phyloP scores from a whole-genome alignment of 805 yeast species.

The Candida chilensis region DNA sequence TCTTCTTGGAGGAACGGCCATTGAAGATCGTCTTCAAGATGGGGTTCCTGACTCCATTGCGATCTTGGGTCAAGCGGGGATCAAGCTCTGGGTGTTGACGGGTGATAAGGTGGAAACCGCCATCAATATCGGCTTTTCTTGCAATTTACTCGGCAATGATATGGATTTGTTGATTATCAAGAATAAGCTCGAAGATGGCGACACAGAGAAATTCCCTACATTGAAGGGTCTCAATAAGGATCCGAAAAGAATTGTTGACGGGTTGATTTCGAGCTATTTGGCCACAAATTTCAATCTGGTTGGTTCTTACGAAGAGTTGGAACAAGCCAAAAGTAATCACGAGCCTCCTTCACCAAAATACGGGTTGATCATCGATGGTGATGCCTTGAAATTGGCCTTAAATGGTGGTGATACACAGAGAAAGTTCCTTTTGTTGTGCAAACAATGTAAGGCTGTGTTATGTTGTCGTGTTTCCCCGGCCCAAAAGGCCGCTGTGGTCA shows the following conservation, averaged over 20 bases:
- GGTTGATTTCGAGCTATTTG: constrained; percentile 37
- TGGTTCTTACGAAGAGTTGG: constrained; percentile 33
- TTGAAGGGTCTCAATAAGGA: constrained; percentile 12
- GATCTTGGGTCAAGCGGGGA: constrained; percentile 59
- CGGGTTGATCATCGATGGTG: constrained; percentile 69
- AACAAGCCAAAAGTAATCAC: constrained; percentile 50
- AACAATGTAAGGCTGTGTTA: constrained; percentile 68
- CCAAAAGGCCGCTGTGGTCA: constrained; percentile 71
- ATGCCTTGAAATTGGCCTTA: constrained; percentile 40
- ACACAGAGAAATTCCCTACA: constrained; percentile 18
- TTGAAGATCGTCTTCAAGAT: constrained; percentile 69
- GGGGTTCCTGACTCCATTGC: constrained; percentile 75
- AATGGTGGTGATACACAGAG: constrained; percentile 20
- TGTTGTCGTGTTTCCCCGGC: constrained; percentile 84
- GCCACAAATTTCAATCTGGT: constrained; percentile 34
- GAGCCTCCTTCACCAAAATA: constrained; percentile 47
- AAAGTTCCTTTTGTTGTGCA: constrained; percentile 62
- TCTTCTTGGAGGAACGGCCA: constrained; percentile 72
- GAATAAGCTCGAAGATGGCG: constrained; percentile 23
- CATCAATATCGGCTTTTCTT: constrained; percentile 73
- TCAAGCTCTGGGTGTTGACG: constrained; percentile 76
- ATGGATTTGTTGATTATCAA: constrained; percentile 64
- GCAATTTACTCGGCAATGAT: constrained; percentile 56
- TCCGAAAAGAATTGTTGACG: constrained; percentile 20
- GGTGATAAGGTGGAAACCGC: constrained; percentile 84